Evolutionary conservation across 371 early-diverging fungal species (phyloP).

Genomic region (Apophysomyces trapeziformis): DNA sequence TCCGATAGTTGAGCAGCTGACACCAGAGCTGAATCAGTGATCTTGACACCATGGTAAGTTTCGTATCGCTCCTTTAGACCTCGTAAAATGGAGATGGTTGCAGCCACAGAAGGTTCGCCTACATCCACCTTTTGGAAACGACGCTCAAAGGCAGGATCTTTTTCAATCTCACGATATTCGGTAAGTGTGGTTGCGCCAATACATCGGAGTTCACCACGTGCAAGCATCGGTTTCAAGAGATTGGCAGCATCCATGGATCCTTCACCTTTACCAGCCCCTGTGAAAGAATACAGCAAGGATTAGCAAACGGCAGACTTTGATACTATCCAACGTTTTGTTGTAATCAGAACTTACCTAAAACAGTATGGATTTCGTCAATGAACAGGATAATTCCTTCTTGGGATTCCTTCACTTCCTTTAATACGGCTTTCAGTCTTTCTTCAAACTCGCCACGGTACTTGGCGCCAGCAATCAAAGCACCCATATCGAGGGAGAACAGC

Average conservation of each 20-base stretch:
- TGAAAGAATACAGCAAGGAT: background rate
- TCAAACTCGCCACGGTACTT: conserved; percentile 99
- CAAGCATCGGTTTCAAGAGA: conserved; percentile 88
- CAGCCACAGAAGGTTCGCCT: conserved; percentile 80
- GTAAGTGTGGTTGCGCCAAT: conserved; percentile 92
- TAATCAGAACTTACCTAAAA: conserved; percentile 53
- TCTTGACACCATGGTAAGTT: conserved; percentile 85
- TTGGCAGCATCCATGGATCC: conserved; percentile 96
- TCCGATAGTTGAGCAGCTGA: conserved; percentile 80
- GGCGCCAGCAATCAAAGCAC: conserved; percentile 86
- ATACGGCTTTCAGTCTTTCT: conserved; percentile 96
- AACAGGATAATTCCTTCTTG: conserved; percentile 94
- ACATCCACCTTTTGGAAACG: conserved; percentile 88
- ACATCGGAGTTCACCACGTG: conserved; percentile 83
- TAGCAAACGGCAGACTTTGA: too few relatives aligned
- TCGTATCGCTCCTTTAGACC: conserved; percentile 88
- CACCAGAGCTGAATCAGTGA: conserved; percentile 81
- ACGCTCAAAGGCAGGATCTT: conserved; percentile 91
- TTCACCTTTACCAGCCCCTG: conserved; percentile 86
- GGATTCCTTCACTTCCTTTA: conserved; percentile 95
- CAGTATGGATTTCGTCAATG: conserved; percentile 99
- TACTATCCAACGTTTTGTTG: background rate
- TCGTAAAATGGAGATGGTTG: conserved; percentile 85
- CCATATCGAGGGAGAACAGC: conserved; percentile 96
- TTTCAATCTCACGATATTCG: conserved; percentile 85